A percentile compares a stretch with the other conserved stretches of the same genome.
Evolutionary conservation across 148 eudicot genomes (phyloP).

Genomic region (Limonium bicolor): DNA sequence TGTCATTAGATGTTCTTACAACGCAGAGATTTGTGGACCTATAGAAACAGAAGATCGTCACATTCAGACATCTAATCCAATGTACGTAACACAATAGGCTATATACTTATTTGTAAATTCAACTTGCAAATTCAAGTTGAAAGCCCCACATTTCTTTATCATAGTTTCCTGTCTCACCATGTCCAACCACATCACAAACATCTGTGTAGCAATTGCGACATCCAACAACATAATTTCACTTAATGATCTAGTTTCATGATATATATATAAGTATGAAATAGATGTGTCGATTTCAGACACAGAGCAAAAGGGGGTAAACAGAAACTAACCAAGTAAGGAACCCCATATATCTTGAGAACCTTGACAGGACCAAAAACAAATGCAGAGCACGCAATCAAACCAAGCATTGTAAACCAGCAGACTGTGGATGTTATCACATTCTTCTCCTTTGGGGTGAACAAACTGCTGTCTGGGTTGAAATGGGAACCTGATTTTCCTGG

Average conservation of each 20-base stretch:
- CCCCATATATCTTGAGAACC: slow-evolving; percentile 57
- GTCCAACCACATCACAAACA: slow-evolving; percentile 73
- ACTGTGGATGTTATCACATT: slow-evolving; percentile 50
- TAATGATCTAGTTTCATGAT: not conserved
- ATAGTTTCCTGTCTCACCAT: no score
- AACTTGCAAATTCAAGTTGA: no score
- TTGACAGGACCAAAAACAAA: slow-evolving; percentile 64
- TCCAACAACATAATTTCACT: not conserved
- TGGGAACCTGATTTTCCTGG: slow-evolving; percentile 72
- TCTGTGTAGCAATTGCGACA: slow-evolving; percentile 13
- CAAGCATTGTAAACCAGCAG: slow-evolving; percentile 69
- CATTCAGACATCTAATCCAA: no score
- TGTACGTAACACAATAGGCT: no score
- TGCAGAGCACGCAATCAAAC: slow-evolving; percentile 36
- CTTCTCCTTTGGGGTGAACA: slow-evolving; percentile 39
- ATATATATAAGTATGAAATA: no score
- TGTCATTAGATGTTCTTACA: no score
- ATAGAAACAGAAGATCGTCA: no score
- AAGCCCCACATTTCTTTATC: no score
- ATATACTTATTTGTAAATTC: no score
- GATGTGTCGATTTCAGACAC: no score
- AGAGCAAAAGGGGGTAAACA: not conserved
- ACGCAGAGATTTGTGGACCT: no score
- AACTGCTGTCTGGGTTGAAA: slow-evolving; percentile 42
- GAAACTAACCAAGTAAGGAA: slow-evolving; percentile 49